Conservation (phyloP, 2,329 filamentous ascomycete species). For the Alternaria sp. region DNA sequence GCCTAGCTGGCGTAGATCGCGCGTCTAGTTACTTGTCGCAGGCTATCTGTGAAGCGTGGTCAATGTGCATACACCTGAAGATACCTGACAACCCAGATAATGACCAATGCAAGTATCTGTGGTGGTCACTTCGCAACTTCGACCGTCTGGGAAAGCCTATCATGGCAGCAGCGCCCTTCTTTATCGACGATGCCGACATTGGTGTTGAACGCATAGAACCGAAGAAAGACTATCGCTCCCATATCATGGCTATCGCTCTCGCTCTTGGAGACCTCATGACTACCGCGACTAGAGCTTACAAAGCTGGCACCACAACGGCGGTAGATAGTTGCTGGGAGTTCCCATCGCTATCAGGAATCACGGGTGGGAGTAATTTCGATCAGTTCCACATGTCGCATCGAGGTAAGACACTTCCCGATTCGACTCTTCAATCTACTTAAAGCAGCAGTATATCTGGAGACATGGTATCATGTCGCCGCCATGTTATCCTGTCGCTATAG, state of each 20-base stretch:
- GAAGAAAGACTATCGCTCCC: not conserved
- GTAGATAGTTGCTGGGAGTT: not conserved
- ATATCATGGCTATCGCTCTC: not conserved
- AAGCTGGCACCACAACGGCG: not conserved
- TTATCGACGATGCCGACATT: conserved; percentile 5
- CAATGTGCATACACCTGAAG: conserved; percentile 3
- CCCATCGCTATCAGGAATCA: not conserved
- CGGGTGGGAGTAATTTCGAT: not conserved
- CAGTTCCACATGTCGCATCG: conserved; percentile 4
- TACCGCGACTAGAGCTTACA: not conserved
- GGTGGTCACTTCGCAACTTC: conserved; percentile 8
- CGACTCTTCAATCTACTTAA: not conserved
- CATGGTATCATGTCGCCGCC: conserved; percentile 7
- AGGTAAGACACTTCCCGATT: not conserved
- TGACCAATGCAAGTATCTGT: not conserved
- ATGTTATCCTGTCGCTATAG: conserved; percentile 9
- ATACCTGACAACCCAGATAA: not conserved
- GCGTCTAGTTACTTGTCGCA: not conserved
- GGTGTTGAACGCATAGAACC: not conserved
- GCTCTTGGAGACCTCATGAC: conserved; percentile 5
- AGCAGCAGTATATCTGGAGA: not conserved
- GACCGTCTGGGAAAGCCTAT: conserved; percentile 4
- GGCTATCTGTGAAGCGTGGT: conserved; percentile 6
- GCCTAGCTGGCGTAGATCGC: not conserved
- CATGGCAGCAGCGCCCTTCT: conserved; percentile 6